Evolutionary conservation across 2,329 filamentous ascomycete species (phyloP).

Genomic region (Hypoxylon sp.): DNA sequence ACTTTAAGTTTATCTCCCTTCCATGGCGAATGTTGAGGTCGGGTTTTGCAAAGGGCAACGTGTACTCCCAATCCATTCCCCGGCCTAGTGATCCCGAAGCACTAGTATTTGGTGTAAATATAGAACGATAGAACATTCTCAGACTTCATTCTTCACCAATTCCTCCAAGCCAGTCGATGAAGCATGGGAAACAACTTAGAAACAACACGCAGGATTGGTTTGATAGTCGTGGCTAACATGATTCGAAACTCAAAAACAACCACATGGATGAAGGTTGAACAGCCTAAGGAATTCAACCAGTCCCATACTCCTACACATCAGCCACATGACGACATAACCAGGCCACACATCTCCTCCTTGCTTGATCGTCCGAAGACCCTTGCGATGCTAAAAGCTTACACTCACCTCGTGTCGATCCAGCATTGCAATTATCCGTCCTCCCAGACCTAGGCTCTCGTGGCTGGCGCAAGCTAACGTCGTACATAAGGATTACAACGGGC

Average conservation of each 20-base stretch:
- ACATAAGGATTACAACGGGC: constrained; percentile 22
- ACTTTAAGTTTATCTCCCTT: constrained; percentile 3
- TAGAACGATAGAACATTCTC: constrained; percentile 8
- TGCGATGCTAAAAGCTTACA: constrained; percentile 36
- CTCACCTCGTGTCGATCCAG: constrained; percentile 19
- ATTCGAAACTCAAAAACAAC: constrained; percentile 53
- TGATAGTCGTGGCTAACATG: constrained; percentile 53
- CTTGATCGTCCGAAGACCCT: constrained; percentile 44
- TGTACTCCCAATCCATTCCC: background rate
- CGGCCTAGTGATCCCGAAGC: background rate
- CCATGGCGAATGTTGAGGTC: constrained; percentile 3
- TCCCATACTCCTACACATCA: constrained; percentile 12
- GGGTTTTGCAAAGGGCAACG: constrained; percentile 3
- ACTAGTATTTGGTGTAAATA: background rate
- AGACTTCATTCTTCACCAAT: constrained; percentile 23
- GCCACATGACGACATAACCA: constrained; percentile 36
- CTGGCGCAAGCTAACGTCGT: constrained; percentile 19
- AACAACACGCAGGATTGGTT: constrained; percentile 49
- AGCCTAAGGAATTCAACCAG: background rate
- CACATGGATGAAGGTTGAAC: constrained; percentile 25
- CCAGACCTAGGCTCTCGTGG: constrained; percentile 1
- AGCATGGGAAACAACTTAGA: constrained; percentile 32
- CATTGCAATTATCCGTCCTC: constrained; percentile 21
- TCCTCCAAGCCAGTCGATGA: constrained; percentile 33
- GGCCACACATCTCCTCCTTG: constrained; percentile 26